Evolutionary conservation across 768 basidiomycete species (phyloP).

Genomic region (Phlebiopsis flavidoalba): DNA sequence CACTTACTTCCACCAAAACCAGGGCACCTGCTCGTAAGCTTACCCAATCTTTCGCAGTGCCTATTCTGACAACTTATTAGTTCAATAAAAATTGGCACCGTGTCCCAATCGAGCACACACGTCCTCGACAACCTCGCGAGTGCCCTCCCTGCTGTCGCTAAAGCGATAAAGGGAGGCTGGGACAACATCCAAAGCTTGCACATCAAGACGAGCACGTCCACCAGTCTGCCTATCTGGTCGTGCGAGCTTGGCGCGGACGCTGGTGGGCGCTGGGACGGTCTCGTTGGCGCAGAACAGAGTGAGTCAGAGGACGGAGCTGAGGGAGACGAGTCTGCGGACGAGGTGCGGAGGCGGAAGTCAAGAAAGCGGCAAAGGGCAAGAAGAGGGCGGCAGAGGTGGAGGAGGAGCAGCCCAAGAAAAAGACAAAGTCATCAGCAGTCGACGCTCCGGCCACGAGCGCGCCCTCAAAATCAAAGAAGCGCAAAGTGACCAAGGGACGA

Average conservation of each 20-base stretch:
- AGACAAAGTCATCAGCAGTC: conserved; percentile 18
- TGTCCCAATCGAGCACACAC: conserved; percentile 70
- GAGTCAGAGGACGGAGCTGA: conserved; percentile 13
- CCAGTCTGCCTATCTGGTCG: conserved; percentile 88
- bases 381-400: conserved; percentile 34
- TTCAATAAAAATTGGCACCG: conserved; percentile 76
- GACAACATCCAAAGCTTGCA: conserved; percentile 85
- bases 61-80: conserved; percentile 32
- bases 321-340: conserved; percentile 24
- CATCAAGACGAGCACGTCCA: conserved; percentile 84
- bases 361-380: conserved; percentile 19
- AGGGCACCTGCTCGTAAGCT: conserved; percentile 87
- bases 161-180: conserved; percentile 77
- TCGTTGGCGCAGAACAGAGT: conserved; percentile 28
- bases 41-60: not conserved
- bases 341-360: conserved; percentile 2
- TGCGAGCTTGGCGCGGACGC: conserved; percentile 61
- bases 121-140: conserved; percentile 72
- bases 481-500: not conserved
- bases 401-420: conserved; percentile 37
- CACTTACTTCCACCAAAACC: conserved; percentile 94
- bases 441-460: not conserved
- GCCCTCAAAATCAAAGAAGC: not conserved
- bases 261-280: conserved; percentile 57
- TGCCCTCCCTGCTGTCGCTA: conserved; percentile 70